These are phyloP conservation scores for Pythium oligandrum DNA, from an alignment of 352 stramenopile genomes.

Conservation along the genomic window DNA sequence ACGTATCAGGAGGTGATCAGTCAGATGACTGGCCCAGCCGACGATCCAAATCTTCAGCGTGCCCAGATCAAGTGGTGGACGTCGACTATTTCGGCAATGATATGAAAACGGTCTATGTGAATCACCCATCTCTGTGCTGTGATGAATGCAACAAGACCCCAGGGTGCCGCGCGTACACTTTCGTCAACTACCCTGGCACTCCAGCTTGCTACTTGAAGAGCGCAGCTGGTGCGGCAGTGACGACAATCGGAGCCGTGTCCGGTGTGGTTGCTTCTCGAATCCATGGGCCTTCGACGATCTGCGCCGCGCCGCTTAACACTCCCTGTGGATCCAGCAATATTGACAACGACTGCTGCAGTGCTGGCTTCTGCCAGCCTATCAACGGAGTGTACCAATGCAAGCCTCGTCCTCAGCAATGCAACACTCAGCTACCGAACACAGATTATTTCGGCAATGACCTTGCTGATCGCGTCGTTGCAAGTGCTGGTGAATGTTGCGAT, in stretches of 20 bases:
- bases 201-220: slow-evolving; percentile 6
- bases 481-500: too few species aligned
- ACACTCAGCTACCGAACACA: too few species aligned
- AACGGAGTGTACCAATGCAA: too few species aligned
- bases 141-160: slow-evolving; percentile 7
- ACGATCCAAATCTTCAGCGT: slow-evolving; percentile 15
- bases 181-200: slow-evolving; percentile 11
- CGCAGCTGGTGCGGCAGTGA: neutral
- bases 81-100: slow-evolving; percentile 29
- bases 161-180: slow-evolving; percentile 39
- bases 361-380: too few species aligned
- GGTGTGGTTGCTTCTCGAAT: neutral
- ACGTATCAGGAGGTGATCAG: slow-evolving; percentile 1
- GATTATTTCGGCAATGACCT: too few species aligned
- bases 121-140: slow-evolving; percentile 28
- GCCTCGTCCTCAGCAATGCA: too few species aligned
- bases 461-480: too few species aligned
- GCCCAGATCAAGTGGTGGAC: slow-evolving; percentile 23
- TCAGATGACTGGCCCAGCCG: neutral
- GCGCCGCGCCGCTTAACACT: too few species aligned
- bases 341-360: too few species aligned
- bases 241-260: slow-evolving; percentile 5
- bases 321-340: too few species aligned
- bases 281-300: too few species aligned
- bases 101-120: slow-evolving; percentile 27